A percentile compares a stretch with the other conserved stretches of the same genome.
These are phyloP conservation scores for Aristolochia californica DNA, from an alignment of 164 flowering plant species.

Conservation along the genomic window DNA sequence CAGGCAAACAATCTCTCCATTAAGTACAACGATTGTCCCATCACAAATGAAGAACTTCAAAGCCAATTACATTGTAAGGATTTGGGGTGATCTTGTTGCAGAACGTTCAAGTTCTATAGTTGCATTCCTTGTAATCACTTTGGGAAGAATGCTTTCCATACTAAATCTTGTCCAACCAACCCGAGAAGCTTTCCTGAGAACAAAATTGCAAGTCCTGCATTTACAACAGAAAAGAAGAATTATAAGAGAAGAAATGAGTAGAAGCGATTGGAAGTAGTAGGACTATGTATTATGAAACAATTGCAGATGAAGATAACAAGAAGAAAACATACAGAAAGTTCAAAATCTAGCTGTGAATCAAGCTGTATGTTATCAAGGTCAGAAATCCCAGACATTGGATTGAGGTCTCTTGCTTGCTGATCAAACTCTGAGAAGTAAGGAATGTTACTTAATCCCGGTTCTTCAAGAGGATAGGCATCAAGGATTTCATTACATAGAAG, in stretches of 20 bases:
- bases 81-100: too few relatives aligned
- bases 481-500: conserved; percentile 48
- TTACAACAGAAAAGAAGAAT: not conserved
- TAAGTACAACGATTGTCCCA: too few relatives aligned
- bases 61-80: too few relatives aligned
- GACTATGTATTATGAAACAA: too few relatives aligned
- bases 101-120: too few relatives aligned
- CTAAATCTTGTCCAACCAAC: conserved; percentile 46
- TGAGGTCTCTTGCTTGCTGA: conserved; percentile 11
- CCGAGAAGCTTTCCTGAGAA: conserved; percentile 52
- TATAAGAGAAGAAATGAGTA: not conserved
- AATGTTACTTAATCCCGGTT: conserved; percentile 12
- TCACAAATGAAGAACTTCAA: too few relatives aligned
- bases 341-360: conserved; percentile 53
- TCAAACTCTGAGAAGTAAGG: conserved; percentile 7
- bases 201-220: conserved; percentile 61
- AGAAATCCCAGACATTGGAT: conserved; percentile 24
- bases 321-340: conserved; percentile 35
- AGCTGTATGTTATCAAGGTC: conserved; percentile 50
- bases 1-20: too few relatives aligned
- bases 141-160: not conserved
- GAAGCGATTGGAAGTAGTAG: too few relatives aligned
- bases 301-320: not conserved
- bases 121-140: conserved; percentile 1
- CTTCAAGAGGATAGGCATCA: conserved; percentile 18